Percentiles rank a stretch among this genome's conserved stretches.
Evolutionary conservation across 148 eudicot species (phyloP).

Genomic region (Rhododendron ovatum): DNA sequence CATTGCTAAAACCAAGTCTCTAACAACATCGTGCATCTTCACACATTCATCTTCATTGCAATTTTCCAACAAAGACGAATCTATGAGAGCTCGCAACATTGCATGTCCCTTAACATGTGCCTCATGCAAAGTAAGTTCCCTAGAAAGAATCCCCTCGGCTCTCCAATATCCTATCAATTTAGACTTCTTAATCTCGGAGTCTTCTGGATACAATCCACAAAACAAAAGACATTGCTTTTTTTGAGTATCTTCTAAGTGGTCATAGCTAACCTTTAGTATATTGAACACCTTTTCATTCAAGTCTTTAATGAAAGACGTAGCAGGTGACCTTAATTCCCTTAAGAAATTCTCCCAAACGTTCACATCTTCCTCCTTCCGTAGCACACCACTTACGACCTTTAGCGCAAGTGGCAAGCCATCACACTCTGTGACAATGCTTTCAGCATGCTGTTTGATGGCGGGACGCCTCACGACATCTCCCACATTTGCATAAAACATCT

Average conservation of each 20-base stretch:
- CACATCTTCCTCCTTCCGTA: background rate
- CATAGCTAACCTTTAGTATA: background rate
- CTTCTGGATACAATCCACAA: slow-evolving; percentile 5
- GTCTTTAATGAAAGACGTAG: background rate
- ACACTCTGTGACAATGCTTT: background rate
- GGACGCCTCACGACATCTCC: background rate
- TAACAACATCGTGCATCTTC: background rate
- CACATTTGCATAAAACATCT: background rate
- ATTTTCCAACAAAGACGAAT: background rate
- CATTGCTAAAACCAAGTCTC: background rate
- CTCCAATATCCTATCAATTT: background rate
- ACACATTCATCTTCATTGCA: background rate
- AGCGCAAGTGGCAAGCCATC: slow-evolving; percentile 12
- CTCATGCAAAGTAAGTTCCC: background rate
- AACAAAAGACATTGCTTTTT: background rate
- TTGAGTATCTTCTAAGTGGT: background rate
- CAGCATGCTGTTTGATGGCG: background rate
- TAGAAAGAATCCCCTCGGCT: background rate
- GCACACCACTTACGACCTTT: background rate
- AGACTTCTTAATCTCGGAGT: background rate
- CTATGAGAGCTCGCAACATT: background rate
- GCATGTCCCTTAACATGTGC: background rate
- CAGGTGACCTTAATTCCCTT: background rate
- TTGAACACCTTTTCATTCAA: background rate
- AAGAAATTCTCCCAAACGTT: background rate